These are phyloP conservation scores for Clavispora santaluciae DNA, from an alignment of 805 yeast genomes.

Conservation along the genomic window DNA sequence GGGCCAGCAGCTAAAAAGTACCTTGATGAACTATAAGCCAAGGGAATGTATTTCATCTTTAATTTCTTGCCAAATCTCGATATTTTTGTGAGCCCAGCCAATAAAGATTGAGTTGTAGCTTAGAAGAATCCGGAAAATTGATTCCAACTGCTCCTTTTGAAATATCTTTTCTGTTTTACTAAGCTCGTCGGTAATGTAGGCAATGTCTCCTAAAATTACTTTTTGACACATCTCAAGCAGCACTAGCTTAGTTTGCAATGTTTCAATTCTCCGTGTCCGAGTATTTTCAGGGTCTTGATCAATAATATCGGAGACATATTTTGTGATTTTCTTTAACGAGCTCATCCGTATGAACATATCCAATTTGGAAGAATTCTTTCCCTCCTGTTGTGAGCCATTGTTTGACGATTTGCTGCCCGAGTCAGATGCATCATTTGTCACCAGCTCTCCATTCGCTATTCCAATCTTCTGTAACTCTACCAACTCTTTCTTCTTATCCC, in stretches of 20 bases:
- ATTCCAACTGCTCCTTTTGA: constrained; percentile 45
- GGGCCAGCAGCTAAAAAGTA: constrained; percentile 53
- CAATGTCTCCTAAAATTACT: constrained; percentile 37
- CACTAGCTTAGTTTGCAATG: constrained; percentile 46
- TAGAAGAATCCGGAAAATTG: constrained; percentile 46
- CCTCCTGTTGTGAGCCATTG: not conserved
- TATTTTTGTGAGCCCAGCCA: constrained; percentile 64
- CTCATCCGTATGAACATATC: constrained; percentile 49
- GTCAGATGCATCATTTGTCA: no score
- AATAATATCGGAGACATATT: constrained; percentile 51
- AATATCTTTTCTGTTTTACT: constrained; percentile 47
- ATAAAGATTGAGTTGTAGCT: constrained; percentile 53
- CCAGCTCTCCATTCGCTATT: no score
- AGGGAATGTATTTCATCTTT: constrained; percentile 30
- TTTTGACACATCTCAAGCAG: constrained; percentile 49
- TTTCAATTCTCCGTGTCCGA: constrained; percentile 48
- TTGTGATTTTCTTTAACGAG: constrained; percentile 45
- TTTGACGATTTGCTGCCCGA: not conserved
- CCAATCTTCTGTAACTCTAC: constrained; percentile 20
- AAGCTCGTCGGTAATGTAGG: constrained; percentile 38
- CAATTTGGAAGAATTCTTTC: constrained; percentile 26
- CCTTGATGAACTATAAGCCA: constrained; percentile 6
- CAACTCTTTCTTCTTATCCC: constrained; percentile 28
- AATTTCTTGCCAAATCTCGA: constrained; percentile 67
- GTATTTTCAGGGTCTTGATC: constrained; percentile 66